These are phyloP conservation scores for Pelargonium myrrhifolium DNA, from an alignment of 441 rosid species.

Conservation along the genomic window DNA sequence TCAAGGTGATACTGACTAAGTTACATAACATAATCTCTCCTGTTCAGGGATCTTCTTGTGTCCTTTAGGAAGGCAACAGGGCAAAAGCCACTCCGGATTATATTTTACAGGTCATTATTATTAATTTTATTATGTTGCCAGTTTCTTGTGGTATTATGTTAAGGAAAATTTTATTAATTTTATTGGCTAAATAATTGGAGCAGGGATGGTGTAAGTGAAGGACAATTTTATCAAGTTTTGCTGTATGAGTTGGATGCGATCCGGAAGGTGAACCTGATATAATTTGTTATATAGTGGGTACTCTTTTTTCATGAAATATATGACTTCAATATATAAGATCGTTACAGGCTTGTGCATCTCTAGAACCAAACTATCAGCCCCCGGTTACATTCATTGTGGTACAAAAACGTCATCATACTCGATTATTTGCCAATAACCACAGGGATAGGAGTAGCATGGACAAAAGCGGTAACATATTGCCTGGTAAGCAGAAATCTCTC, in stretches of 20 bases:
- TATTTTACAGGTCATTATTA: slow-evolving; percentile 69
- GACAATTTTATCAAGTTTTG: slow-evolving; percentile 93
- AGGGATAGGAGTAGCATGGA: slow-evolving; percentile 82
- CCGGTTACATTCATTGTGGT: slow-evolving; percentile 91
- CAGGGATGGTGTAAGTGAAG: slow-evolving; percentile 99
- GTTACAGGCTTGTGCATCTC: slow-evolving; percentile 86
- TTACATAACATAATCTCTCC: slow-evolving; percentile 6
- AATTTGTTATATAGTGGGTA: neutral
- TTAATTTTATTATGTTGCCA: neutral
- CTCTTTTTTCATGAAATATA: neutral
- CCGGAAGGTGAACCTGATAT: slow-evolving; percentile 52
- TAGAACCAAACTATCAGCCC: slow-evolving; percentile 94
- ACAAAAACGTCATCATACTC: slow-evolving; percentile 91
- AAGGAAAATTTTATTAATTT: slow-evolving; percentile 96
- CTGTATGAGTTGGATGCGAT: slow-evolving; percentile 92
- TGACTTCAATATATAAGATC: slow-evolving; percentile 9
- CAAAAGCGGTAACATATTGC: slow-evolving; percentile 84
- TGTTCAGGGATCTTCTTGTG: slow-evolving; percentile 74
- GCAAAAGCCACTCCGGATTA: slow-evolving; percentile 84
- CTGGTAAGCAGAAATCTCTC: slow-evolving; percentile 36
- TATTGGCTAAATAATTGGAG: slow-evolving; percentile 4
- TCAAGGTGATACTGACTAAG: neutral
- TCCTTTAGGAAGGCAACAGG: slow-evolving; percentile 96
- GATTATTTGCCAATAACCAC: slow-evolving; percentile 84
- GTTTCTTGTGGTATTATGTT: slow-evolving; percentile 54